Evolutionary conservation across 1,284 basidiomycete genomes (phyloP).

Genomic region (Bjerkandera adusta): DNA sequence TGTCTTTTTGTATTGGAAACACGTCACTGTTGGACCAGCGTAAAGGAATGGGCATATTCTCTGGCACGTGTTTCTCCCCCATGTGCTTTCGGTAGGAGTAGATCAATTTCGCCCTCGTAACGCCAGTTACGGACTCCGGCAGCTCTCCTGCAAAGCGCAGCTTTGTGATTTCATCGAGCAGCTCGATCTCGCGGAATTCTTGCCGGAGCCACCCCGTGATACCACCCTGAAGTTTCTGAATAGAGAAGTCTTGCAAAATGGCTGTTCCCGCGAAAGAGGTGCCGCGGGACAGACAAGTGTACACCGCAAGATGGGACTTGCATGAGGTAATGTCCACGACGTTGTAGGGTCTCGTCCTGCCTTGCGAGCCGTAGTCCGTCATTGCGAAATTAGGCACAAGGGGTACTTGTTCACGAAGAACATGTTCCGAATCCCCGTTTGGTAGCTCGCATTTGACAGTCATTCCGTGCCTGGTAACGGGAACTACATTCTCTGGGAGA

Average conservation of each 20-base stretch:
- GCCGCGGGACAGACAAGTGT: constrained; percentile 19
- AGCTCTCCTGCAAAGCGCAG: constrained; percentile 23
- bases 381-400: constrained; percentile 19
- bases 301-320: constrained; percentile 13
- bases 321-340: constrained; percentile 15
- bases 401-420: constrained; percentile 28
- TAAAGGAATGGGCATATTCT: too few species aligned
- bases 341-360: constrained; percentile 13
- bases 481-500: constrained; percentile 38
- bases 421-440: constrained; percentile 24
- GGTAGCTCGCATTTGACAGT: constrained; percentile 22
- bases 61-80: background rate
- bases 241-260: constrained; percentile 30
- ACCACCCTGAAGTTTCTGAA: constrained; percentile 22
- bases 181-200: constrained; percentile 32
- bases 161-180: constrained; percentile 32
- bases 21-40: too few species aligned
- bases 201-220: constrained; percentile 20
- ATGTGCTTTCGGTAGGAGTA: background rate
- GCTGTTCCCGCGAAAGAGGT: constrained; percentile 24
- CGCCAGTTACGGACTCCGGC: constrained; percentile 18
- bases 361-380: constrained; percentile 21
- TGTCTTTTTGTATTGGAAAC: too few species aligned
- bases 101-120: constrained; percentile 19
- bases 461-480: constrained; percentile 23